Percentiles rank a stretch among this genome's conserved stretches.
phyloP scores from a whole-genome alignment of 257 asterid genomes.

The Solanum bukasovii region DNA sequence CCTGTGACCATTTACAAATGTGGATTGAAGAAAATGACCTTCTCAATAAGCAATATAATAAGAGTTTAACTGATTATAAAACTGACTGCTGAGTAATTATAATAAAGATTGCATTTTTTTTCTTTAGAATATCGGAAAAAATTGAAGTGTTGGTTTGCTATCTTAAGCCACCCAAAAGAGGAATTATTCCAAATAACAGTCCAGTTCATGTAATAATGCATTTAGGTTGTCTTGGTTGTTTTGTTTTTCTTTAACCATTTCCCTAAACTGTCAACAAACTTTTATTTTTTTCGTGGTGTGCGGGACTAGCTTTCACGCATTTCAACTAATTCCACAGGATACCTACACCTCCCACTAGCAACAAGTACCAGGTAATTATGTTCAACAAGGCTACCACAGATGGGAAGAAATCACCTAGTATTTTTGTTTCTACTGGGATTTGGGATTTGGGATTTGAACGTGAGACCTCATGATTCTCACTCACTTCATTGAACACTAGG shows the following conservation, averaged over 20 bases:
- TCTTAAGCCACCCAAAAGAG: background rate
- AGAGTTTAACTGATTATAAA: background rate
- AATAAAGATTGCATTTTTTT: background rate
- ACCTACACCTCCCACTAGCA: background rate
- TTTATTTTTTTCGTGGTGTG: background rate
- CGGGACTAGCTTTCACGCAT: background rate
- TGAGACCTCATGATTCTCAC: background rate
- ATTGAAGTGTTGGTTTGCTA: background rate
- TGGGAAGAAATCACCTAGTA: background rate
- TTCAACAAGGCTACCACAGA: background rate
- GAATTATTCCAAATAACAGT: background rate
- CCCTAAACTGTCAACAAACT: background rate
- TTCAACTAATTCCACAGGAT: background rate
- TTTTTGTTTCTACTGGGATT: background rate
- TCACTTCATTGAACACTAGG: background rate
- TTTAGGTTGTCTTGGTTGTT: background rate
- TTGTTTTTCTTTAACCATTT: background rate
- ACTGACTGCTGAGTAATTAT: background rate
- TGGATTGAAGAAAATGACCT: background rate
- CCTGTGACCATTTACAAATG: background rate
- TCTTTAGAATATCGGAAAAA: background rate
- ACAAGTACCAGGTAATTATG: background rate
- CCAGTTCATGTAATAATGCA: background rate
- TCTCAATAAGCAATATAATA: background rate
- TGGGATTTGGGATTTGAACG: background rate